Base-by-base conservation (phyloP, 495 filamentous ascomycete genomes). In the Neurospora sp. region DNA sequence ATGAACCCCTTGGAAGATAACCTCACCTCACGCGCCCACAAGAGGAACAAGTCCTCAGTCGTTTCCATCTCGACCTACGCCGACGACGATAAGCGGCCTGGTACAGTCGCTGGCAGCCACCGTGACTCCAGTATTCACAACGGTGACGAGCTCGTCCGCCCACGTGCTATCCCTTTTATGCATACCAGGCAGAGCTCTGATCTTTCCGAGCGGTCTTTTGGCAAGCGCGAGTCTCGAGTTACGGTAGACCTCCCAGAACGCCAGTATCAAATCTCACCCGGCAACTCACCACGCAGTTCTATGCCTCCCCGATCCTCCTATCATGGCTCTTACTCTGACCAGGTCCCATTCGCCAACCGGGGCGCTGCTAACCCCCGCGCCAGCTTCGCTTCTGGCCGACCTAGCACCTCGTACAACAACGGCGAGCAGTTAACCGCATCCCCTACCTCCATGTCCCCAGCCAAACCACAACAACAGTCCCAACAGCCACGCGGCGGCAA, bases 1-100 rank as follows among this genome's bases (percentile, higher is more conserved):
- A 92, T 96, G 91, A 97, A 97, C 76, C 94, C 94, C 9, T 83
- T 97, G 9, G 94, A 97, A 77, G 89, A 92, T 76, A 91, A 96
- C 76, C 82, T 97, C 44, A 97, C 94, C 6, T 90, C 92, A 12
- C 90, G 93, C 48, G 77, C 76, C 69, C 86, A 89, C 89, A 94
- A 92, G 83, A 87, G 90, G 74, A 94, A 91, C 82, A 92, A 92
- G 79, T 92, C 91, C 0, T 90, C 91, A 7, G 82, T 92, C 5
- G 85, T 85, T 8, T 88, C 88, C 31, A 77, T 79, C 23, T 85
- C 79, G 84, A 89, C 82, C 80, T 86, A 80, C 74, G 83, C 77
- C 82, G 88, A 78, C 77, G 82, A 71, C 82, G 85, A 79, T 81
- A 90, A 79, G 75, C 90, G 79, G 70, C 73, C 82, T 48, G 83